phyloP scores from a whole-genome alignment of 2,329 filamentous ascomycete genomes.

The Whalleya microplaca region DNA sequence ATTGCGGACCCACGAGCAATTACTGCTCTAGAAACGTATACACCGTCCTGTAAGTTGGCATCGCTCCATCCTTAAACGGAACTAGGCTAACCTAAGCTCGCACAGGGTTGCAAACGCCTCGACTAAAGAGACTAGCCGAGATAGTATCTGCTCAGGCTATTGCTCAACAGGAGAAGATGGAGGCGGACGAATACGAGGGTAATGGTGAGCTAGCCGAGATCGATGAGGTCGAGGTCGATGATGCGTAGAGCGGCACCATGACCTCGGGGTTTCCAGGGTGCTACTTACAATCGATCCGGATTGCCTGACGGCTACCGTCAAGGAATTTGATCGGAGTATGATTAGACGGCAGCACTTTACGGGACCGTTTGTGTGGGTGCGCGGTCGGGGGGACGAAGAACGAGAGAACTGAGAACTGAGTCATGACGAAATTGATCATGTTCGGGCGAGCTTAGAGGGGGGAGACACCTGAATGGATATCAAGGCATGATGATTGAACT shows the following conservation, averaged over 20 bases:
- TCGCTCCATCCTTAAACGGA: not conserved
- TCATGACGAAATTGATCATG: slow-evolving; percentile 3
- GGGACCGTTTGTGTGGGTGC: not conserved
- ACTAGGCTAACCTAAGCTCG: slow-evolving; percentile 34
- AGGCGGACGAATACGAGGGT: slow-evolving; percentile 52
- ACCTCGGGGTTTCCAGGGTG: slow-evolving; percentile 17
- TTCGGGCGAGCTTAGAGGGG: slow-evolving; percentile 22
- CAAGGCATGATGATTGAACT: slow-evolving; percentile 36
- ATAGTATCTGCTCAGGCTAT: slow-evolving; percentile 97
- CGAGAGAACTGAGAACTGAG: not conserved
- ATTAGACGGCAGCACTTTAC: slow-evolving; percentile 6
- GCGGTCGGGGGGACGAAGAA: too few species aligned
- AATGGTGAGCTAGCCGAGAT: slow-evolving; percentile 51
- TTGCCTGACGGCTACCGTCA: slow-evolving; percentile 18
- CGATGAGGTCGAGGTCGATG: slow-evolving; percentile 50
- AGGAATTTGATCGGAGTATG: slow-evolving; percentile 4
- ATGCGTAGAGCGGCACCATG: slow-evolving; percentile 34
- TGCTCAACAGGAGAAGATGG: slow-evolving; percentile 85
- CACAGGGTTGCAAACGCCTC: slow-evolving; percentile 90
- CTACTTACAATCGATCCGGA: slow-evolving; percentile 24
- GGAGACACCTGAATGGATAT: slow-evolving; percentile 36
- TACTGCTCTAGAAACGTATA: slow-evolving; percentile 96
- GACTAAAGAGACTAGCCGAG: slow-evolving; percentile 94
- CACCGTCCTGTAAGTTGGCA: slow-evolving; percentile 80
- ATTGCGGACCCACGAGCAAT: slow-evolving; percentile 97